Evolutionary conservation across 192 early-diverging fungal species (phyloP).

Genomic region (Phlyctochytrium bullatum): DNA sequence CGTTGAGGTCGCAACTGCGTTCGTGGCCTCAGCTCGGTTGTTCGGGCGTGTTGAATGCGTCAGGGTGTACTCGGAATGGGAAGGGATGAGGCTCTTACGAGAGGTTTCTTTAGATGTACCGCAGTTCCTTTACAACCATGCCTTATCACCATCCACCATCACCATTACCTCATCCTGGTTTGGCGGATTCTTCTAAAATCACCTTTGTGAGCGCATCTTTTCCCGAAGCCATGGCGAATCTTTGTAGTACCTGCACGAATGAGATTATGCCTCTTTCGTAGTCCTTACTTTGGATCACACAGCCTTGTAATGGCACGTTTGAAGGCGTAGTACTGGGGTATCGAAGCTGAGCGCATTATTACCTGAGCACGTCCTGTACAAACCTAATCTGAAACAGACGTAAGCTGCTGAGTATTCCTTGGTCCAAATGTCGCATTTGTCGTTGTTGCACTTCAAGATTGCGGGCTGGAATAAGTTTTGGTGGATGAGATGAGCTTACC

Average conservation of each 20-base stretch:
- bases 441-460: slow-evolving; percentile 26
- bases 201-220: too few species aligned
- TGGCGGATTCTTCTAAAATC: too few species aligned
- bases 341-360: slow-evolving; percentile 20
- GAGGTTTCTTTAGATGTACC: too few species aligned
- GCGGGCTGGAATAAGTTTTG: slow-evolving; percentile 10
- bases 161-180: too few species aligned
- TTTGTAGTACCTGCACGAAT: slow-evolving; percentile 43
- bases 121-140: too few species aligned
- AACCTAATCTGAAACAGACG: slow-evolving; percentile 36
- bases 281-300: slow-evolving; percentile 46
- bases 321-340: slow-evolving; percentile 37
- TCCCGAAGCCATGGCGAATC: slow-evolving; percentile 44
- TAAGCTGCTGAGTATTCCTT: slow-evolving; percentile 29
- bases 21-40: too few species aligned
- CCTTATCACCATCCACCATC: too few species aligned
- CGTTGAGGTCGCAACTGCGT: too few species aligned
- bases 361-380: background rate
- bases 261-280: too few species aligned
- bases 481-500: slow-evolving; percentile 13
- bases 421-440: slow-evolving; percentile 36
- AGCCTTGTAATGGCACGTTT: slow-evolving; percentile 33
- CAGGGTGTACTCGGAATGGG: too few species aligned
- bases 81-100: too few species aligned
- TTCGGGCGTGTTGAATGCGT: too few species aligned